Evolutionary conservation across 495 filamentous ascomycete genomes (phyloP), one percentile per base, ranked within the genome.

Genomic region (Lentithecium fluviatile): DNA sequence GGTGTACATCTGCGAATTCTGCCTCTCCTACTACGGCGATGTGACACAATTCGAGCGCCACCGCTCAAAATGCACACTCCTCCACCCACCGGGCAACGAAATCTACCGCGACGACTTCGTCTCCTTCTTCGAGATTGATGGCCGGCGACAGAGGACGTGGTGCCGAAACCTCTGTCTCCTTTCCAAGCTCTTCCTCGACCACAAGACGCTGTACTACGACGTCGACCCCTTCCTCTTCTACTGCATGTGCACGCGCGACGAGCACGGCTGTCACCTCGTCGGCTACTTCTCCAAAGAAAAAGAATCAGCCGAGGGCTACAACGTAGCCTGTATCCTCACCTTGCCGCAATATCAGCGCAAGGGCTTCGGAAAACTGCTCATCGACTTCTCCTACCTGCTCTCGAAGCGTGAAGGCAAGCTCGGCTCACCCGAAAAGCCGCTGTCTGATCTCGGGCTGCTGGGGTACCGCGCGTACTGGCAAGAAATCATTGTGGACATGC

Each of bases 171-270:
- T 98, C 21, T 97, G 94, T 73, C 79, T 98, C 0, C 80, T 98
- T 5, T 90, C 84, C 58, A 98, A 98, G 70, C 87, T 97, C 70
- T 98, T 98, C 76, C 84, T 98, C 24, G 94, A 97, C 67, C 94
- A 97, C 78, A 98, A 98, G 74, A 97, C 94, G 7, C 87, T 98
- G n/a, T 98, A 96, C 80, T 98, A 97, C 76, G 94, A 98, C 68
- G 94, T 98, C 52, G 94, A 98, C 69, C 94, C 94, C 8, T 98
- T 98, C 75, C 77, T 97, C 10, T 98, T 97, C 79, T 98, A 98
- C 77, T 93, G 92, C 82, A 98, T 98, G 94, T 88, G 85, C 52
- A 88, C 84, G 13, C 84, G 91, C 54, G 88, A 90, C 59, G 87
- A 89, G 46, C 87, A 87, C 49, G 94, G 94, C 10, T 93, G 87